Percentiles rank a stretch among this genome's conserved stretches.
phyloP scores from a whole-genome alignment of 108 stramenopile species.

The Nannochloropsis gaditana region DNA sequence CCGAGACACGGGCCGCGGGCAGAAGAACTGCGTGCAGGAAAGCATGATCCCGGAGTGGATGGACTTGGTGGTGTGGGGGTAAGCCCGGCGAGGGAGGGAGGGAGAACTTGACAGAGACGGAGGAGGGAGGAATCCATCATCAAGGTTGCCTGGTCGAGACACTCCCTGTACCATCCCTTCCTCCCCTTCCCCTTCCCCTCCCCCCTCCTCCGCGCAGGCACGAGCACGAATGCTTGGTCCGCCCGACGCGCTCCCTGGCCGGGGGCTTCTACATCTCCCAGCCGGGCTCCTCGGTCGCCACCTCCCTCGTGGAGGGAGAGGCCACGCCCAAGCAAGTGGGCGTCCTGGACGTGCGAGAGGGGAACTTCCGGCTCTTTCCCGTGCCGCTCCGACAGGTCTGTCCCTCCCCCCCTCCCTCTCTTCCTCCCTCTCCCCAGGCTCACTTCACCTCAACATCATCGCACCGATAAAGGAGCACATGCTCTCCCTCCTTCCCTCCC shows the following conservation, averaged over 20 bases:
- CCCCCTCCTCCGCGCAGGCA: conserved; percentile 46
- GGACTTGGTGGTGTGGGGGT: conserved; percentile 68
- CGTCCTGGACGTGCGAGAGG: conserved; percentile 51
- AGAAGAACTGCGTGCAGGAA: conserved; percentile 92
- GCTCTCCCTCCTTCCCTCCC: background rate
- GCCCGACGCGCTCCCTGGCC: conserved; percentile 71
- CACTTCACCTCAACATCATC: background rate
- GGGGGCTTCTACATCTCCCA: conserved; percentile 88
- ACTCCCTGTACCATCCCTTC: background rate
- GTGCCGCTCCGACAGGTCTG: background rate
- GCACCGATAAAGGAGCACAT: background rate
- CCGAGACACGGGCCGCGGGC: conserved; percentile 82
- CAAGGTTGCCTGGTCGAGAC: background rate
- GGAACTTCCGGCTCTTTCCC: background rate
- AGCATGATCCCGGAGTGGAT: conserved; percentile 97
- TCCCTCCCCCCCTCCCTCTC: background rate
- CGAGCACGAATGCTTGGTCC: conserved; percentile 86
- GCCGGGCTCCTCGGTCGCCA: conserved; percentile 89
- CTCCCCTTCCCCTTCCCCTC: background rate
- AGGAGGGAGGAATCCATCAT: conserved; percentile 42
- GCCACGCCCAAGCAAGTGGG: conserved; percentile 74
- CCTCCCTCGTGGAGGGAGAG: conserved; percentile 73
- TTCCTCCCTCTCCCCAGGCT: background rate
- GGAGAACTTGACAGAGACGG: conserved; percentile 20
- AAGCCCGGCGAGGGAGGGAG: background rate